Conservation (phyloP, 768 basidiomycete species). For the Mrakia frigida region DNA sequence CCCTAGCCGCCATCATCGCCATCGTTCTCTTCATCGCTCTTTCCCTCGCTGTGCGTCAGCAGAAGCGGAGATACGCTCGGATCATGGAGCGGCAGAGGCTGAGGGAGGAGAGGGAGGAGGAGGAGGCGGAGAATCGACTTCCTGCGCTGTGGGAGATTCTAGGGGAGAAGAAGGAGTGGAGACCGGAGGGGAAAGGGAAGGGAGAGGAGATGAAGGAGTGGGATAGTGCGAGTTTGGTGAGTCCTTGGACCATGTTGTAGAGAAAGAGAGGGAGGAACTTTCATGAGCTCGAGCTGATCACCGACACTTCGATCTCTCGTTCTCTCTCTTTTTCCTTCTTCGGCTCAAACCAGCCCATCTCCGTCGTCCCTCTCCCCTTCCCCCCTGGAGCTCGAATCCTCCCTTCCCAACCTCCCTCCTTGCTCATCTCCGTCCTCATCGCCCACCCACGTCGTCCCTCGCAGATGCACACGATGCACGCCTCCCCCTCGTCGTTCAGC, state of each 20-base stretch:
- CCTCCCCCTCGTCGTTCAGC: background rate
- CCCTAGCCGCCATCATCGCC: slow-evolving; percentile 8
- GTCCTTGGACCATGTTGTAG: background rate
- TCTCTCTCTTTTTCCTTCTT: background rate
- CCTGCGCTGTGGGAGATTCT: slow-evolving; percentile 16
- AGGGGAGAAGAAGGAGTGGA: background rate
- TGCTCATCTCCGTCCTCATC: slow-evolving; percentile 24
- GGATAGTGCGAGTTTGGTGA: background rate
- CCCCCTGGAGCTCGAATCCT: background rate
- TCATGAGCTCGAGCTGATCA: slow-evolving; percentile 4
- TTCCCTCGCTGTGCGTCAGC: slow-evolving; percentile 5
- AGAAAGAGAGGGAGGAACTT: background rate
- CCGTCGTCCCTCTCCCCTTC: slow-evolving; percentile 1
- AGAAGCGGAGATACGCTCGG: slow-evolving; percentile 8
- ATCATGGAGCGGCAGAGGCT: background rate
- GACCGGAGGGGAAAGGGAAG: background rate
- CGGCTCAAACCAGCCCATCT: background rate
- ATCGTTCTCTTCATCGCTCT: slow-evolving; percentile 24
- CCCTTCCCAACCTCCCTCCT: slow-evolving; percentile 12
- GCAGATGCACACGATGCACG: background rate
- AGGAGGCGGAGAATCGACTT: background rate
- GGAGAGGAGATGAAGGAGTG: background rate
- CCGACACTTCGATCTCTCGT: no score
- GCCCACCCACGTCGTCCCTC: slow-evolving; percentile 4
- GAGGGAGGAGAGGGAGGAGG: background rate